phyloP scores from a whole-genome alignment of 2,329 filamentous ascomycete species.

The Sordariomycetes sp. region DNA sequence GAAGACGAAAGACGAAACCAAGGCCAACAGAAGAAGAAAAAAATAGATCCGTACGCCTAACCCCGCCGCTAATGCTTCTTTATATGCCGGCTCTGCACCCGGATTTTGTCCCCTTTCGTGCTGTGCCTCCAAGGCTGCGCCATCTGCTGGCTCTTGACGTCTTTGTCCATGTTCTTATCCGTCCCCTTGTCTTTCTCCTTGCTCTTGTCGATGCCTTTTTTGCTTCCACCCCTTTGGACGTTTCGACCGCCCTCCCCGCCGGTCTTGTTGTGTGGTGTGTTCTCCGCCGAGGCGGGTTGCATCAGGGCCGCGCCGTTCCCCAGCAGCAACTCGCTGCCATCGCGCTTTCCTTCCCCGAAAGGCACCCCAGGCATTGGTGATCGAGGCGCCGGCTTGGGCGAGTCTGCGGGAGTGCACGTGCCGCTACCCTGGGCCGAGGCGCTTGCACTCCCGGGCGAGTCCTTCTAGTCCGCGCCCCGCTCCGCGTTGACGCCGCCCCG shows the following conservation, averaged over 20 bases:
- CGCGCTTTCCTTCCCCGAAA: background rate
- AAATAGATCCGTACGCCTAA: background rate
- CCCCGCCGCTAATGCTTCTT: background rate
- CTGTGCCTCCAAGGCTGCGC: background rate
- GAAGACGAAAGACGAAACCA: background rate
- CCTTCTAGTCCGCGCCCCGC: constrained; percentile 9
- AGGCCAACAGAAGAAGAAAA: background rate
- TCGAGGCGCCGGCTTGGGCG: background rate
- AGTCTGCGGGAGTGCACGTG: background rate
- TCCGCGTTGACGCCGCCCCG: constrained; percentile 28
- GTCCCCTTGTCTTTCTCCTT: background rate
- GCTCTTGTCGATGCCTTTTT: background rate
- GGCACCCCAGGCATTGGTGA: background rate
- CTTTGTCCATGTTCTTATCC: background rate
- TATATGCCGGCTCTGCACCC: background rate
- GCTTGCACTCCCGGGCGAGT: background rate
- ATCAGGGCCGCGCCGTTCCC: background rate
- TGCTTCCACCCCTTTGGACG: background rate
- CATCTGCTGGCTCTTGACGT: background rate
- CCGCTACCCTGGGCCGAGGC: background rate
- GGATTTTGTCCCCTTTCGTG: background rate
- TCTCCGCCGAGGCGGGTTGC: background rate
- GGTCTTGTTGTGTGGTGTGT: background rate
- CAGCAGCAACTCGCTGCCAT: background rate
- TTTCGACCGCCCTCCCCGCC: background rate